A percentile compares a stretch with the other conserved stretches of the same genome.
phyloP scores from a whole-genome alignment of 495 filamentous ascomycete species.

The Cercophora newfieldiana region DNA sequence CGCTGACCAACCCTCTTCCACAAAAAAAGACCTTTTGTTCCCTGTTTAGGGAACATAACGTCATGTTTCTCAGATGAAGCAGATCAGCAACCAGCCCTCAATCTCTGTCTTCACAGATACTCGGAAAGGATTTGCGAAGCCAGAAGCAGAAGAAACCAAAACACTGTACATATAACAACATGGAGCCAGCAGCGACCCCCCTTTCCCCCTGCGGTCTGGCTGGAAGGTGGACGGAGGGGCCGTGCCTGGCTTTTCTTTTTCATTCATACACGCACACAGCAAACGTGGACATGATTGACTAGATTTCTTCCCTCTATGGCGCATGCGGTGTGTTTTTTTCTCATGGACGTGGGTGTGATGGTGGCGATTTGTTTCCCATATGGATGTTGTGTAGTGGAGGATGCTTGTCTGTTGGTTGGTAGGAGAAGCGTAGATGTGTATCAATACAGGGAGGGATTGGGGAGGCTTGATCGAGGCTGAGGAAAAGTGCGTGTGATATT shows the following conservation, averaged over 20 bases:
- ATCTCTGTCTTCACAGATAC: not conserved
- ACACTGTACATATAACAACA: not conserved
- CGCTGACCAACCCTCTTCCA: no score
- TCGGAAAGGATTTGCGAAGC: not conserved
- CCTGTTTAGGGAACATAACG: no score
- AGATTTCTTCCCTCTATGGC: not conserved
- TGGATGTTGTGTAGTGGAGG: not conserved
- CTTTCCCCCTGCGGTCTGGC: not conserved
- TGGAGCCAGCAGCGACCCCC: not conserved
- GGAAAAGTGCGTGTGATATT: no score
- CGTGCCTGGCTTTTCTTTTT: not conserved
- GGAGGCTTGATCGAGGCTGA: no score
- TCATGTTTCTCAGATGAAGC: no score
- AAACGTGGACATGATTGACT: slow-evolving; percentile 8
- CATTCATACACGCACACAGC: not conserved
- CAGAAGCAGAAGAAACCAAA: not conserved
- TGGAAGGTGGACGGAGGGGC: not conserved
- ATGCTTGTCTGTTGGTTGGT: not conserved
- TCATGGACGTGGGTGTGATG: not conserved
- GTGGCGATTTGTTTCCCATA: not conserved
- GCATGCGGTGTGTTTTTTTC: not conserved
- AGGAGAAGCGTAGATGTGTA: not conserved
- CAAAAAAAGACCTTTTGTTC: no score
- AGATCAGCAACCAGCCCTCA: no score
- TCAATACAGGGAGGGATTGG: not conserved